These are phyloP conservation scores for Lippia alba DNA, from an alignment of 305 asterid genomes.

Conservation along the genomic window DNA sequence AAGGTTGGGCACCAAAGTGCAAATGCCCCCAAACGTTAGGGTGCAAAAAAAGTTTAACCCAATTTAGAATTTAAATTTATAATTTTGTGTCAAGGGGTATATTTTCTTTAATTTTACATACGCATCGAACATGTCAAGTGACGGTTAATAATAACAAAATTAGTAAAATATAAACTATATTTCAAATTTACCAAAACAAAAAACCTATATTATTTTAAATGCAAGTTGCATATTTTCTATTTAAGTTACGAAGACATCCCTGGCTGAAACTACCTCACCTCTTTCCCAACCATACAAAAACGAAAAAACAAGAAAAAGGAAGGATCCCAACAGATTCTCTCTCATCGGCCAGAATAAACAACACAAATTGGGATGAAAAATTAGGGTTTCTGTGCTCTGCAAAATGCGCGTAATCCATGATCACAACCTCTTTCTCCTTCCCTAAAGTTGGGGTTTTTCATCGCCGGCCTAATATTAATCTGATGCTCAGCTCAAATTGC, in stretches of 20 bases:
- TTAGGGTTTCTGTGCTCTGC: conserved; percentile 51
- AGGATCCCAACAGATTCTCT: conserved; percentile 29
- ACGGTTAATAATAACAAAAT: too few relatives aligned
- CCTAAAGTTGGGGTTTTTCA: conserved; percentile 47
- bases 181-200: too few relatives aligned
- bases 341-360: conserved; percentile 25
- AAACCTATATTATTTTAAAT: not conserved
- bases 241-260: not conserved
- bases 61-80: too few relatives aligned
- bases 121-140: too few relatives aligned
- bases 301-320: not conserved
- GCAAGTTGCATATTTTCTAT: not conserved
- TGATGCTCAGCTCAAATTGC: conserved; percentile 75
- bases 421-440: conserved; percentile 39
- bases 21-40: too few relatives aligned
- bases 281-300: conserved; percentile 25
- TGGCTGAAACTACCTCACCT: conserved; percentile 2
- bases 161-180: too few relatives aligned
- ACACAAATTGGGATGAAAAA: conserved; percentile 22
- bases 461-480: conserved; percentile 40
- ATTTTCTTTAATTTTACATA: too few relatives aligned
- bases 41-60: too few relatives aligned
- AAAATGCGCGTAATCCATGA: conserved; percentile 64
- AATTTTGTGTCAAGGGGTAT: too few relatives aligned
- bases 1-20: too few relatives aligned